These are phyloP conservation scores for Suillus placidus DNA, from an alignment of 768 basidiomycete genomes.

Conservation along the genomic window DNA sequence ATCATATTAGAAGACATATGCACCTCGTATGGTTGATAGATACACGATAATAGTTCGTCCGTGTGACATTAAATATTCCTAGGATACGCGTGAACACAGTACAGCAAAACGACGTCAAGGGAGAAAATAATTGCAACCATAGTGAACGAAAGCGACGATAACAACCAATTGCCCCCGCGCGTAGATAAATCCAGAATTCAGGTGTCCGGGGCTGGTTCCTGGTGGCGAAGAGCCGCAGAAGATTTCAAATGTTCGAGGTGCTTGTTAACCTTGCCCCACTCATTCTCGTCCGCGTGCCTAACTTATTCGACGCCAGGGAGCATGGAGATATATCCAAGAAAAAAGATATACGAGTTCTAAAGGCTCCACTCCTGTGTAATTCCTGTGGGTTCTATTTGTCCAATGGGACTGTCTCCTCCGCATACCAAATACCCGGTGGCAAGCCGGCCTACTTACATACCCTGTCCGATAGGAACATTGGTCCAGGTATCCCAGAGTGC, in stretches of 20 bases:
- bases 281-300: not conserved
- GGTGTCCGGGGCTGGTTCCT: not conserved
- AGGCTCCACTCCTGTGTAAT: not conserved
- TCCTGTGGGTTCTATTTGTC: not conserved
- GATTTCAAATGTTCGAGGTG: not conserved
- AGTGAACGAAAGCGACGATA: not conserved
- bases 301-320: not conserved
- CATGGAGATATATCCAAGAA: not conserved
- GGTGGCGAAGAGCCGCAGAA: not conserved
- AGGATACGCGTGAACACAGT: not conserved
- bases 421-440: not conserved
- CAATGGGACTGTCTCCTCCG: not conserved
- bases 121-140: not conserved
- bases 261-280: not conserved
- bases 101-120: not conserved
- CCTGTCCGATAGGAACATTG: slow-evolving; percentile 36
- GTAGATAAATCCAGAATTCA: not conserved
- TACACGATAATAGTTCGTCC: not conserved
- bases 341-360: not conserved
- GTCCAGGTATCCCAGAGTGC: slow-evolving; percentile 45
- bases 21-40: not conserved
- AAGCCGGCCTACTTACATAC: slow-evolving; percentile 25
- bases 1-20: not conserved
- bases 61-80: not conserved
- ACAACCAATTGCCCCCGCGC: not conserved